A percentile compares a stretch with the other conserved stretches of the same genome.
These are phyloP conservation scores for Kwoniella newhampshirensis DNA, from an alignment of 768 basidiomycete species.

Conservation along the genomic window DNA sequence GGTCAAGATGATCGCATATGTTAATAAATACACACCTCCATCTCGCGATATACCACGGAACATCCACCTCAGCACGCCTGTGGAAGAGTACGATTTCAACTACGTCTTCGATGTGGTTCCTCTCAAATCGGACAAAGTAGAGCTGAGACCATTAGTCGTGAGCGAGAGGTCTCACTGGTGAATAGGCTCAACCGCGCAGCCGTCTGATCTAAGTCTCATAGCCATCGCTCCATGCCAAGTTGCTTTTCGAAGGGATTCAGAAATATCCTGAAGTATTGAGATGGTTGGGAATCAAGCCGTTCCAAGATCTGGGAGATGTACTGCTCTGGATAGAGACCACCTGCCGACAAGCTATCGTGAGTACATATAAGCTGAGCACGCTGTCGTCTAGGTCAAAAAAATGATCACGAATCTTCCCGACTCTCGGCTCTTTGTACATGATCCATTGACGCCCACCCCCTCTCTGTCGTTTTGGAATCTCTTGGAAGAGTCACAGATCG, in stretches of 20 bases:
- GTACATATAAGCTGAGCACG: no score
- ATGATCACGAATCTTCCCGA: no score
- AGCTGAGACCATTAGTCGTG: constrained; percentile 38
- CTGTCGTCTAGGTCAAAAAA: no score
- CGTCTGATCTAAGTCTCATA: neutral
- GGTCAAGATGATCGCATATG: constrained; percentile 1
- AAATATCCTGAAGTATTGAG: constrained; percentile 22
- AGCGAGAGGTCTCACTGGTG: neutral
- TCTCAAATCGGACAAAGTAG: constrained; percentile 35
- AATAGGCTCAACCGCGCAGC: no score
- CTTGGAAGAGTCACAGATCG: no score
- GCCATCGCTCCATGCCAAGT: constrained; percentile 33
- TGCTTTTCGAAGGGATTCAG: constrained; percentile 20
- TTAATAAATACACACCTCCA: constrained; percentile 4
- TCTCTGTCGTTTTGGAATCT: no score
- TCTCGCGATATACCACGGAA: constrained; percentile 6
- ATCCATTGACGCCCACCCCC: no score
- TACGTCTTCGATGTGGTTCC: constrained; percentile 31
- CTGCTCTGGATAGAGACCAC: constrained; percentile 21
- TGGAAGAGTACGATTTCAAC: constrained; percentile 43
- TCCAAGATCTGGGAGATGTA: constrained; percentile 21
- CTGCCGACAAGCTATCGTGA: constrained; percentile 13
- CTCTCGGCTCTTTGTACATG: no score
- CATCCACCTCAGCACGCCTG: constrained; percentile 25
- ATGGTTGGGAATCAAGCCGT: constrained; percentile 23